Conservation (phyloP, 257 asterid genomes). For the Solanum pimpinellifolium region DNA sequence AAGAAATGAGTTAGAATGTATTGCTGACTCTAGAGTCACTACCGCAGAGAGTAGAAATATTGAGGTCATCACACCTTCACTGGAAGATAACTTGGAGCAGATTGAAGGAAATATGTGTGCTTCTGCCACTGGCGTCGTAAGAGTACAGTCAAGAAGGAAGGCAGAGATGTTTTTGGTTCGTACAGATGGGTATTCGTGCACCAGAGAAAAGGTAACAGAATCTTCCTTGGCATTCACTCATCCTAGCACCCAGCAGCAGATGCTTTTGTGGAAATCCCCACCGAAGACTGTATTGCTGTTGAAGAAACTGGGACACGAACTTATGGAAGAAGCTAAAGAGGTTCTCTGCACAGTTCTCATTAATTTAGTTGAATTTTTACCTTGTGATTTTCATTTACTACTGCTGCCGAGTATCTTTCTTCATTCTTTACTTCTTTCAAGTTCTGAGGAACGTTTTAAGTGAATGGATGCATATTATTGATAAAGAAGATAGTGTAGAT, state of each 20-base stretch:
- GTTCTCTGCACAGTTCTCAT: slow-evolving; percentile 14
- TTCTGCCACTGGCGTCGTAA: slow-evolving; percentile 93
- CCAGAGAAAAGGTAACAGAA: slow-evolving; percentile 92
- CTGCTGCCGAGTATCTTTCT: not conserved
- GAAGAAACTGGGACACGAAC: slow-evolving; percentile 89
- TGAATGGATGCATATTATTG: not conserved
- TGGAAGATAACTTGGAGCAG: slow-evolving; percentile 50
- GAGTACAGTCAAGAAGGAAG: slow-evolving; percentile 92
- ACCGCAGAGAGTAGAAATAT: slow-evolving; percentile 16
- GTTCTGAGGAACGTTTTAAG: not conserved
- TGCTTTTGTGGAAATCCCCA: slow-evolving; percentile 98
- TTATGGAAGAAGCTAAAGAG: slow-evolving; percentile 98
- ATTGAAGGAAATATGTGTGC: slow-evolving; percentile 80
- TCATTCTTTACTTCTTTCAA: not conserved
- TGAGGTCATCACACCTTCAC: slow-evolving; percentile 41
- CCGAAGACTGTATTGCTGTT: slow-evolving; percentile 80
- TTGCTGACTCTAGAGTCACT: slow-evolving; percentile 12
- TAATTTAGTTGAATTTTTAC: not conserved
- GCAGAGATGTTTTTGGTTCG: slow-evolving; percentile 99
- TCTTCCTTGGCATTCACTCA: slow-evolving; percentile 97
- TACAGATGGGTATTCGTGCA: slow-evolving; percentile 93
- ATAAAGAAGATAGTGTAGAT: not conserved
- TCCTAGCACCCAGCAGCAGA: slow-evolving; percentile 99
- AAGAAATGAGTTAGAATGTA: slow-evolving; percentile 18
- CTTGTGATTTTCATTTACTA: not conserved